phyloP scores from a whole-genome alignment of 2,329 filamentous ascomycete genomes.

The Hymenoscyphus infarciens region DNA sequence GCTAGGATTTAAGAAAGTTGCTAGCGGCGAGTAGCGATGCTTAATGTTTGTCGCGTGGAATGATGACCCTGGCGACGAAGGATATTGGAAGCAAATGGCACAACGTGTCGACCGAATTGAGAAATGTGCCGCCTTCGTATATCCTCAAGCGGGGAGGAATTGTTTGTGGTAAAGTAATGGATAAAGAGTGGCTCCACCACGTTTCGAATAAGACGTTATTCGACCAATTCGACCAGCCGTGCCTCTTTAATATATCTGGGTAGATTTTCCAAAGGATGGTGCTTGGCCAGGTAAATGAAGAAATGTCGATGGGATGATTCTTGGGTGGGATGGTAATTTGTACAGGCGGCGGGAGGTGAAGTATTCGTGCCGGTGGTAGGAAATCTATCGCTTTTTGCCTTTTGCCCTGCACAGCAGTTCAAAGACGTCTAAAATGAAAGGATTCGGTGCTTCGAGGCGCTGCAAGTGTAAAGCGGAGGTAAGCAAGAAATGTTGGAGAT shows the following conservation, averaged over 20 bases:
- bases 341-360: neutral
- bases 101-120: neutral
- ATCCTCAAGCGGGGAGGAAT: constrained; percentile 1
- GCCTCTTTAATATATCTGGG: neutral
- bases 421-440: neutral
- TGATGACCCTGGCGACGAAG: too few species aligned
- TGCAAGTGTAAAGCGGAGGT: neutral
- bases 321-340: neutral
- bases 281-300: neutral
- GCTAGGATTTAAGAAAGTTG: neutral
- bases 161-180: neutral
- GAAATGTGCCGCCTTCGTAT: neutral
- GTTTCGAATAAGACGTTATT: constrained; percentile 8
- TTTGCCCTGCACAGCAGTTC: neutral
- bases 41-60: neutral
- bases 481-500: neutral
- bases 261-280: neutral
- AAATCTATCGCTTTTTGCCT: neutral
- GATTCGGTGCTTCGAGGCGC: neutral
- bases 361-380: neutral
- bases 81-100: too few species aligned
- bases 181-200: neutral
- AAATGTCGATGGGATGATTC: neutral
- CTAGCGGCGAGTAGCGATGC: neutral
- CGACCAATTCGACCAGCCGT: neutral